A percentile compares a stretch with the other conserved stretches of the same genome.
phyloP scores from a whole-genome alignment of 768 basidiomycete species.

The Holtermanniella nyarrowii region DNA sequence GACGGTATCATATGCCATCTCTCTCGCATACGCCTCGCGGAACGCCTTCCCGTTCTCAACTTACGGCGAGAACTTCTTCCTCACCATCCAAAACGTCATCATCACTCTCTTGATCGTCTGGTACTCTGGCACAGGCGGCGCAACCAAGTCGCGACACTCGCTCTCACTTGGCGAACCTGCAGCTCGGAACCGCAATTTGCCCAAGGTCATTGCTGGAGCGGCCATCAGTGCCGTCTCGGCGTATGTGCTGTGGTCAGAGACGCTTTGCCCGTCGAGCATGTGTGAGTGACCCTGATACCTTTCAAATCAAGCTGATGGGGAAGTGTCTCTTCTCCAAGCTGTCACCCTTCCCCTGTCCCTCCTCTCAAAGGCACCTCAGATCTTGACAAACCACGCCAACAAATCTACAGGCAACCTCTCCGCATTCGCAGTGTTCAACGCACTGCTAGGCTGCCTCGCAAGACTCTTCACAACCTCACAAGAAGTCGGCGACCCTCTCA shows the following conservation, averaged over 20 bases:
- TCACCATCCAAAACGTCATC: constrained; percentile 74
- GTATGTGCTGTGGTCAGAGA: constrained; percentile 24
- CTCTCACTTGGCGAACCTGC: constrained; percentile 4
- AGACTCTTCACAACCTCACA: constrained; percentile 85
- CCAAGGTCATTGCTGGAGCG: constrained; percentile 23
- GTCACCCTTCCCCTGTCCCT: constrained; percentile 82
- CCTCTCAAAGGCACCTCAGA: constrained; percentile 90
- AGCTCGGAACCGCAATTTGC: constrained; percentile 5
- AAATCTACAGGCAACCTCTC: constrained; percentile 87
- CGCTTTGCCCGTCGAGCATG: constrained; percentile 22
- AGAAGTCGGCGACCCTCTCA: constrained; percentile 72
- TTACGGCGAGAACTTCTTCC: constrained; percentile 93
- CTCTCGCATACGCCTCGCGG: constrained; percentile 71
- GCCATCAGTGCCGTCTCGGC: constrained; percentile 16
- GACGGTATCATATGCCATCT: constrained; percentile 82
- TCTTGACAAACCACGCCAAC: constrained; percentile 63
- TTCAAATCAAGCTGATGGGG: neutral
- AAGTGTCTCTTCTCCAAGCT: constrained; percentile 63
- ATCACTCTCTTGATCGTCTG: constrained; percentile 79
- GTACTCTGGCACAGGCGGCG: constrained; percentile 41
- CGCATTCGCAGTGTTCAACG: constrained; percentile 78
- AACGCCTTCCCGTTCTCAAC: constrained; percentile 89
- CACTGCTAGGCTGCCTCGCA: constrained; percentile 79
- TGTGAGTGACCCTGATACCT: constrained; percentile 22
- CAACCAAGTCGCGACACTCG: constrained; percentile 1